Evolutionary conservation across 2,329 filamentous ascomycete species (phyloP), one percentile per base, ranked within the genome.

Genomic region (Colletotrichum viniferum): DNA sequence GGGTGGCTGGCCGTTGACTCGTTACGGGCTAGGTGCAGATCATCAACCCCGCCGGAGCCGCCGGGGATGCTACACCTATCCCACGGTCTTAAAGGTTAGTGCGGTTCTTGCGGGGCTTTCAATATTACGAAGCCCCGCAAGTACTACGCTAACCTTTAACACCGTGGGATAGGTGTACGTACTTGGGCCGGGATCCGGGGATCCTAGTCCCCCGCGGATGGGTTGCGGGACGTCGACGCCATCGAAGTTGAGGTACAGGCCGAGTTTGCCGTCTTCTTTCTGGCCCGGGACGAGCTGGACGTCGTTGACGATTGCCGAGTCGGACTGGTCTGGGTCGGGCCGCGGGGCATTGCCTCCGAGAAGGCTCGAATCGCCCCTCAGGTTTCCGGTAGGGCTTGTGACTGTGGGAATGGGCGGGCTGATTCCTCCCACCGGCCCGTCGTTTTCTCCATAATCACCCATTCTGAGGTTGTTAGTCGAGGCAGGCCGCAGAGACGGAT

Each of bases 201-300:
- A 84, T 14, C 90, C 90, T 13, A 78, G 82, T 14, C 78, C 80
- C 5, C 90, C 90, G 8, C 90, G 87, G 58, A 91, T 87, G 2
- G 90, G 90, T 79, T 92, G 88, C 0, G 90, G 90, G 43, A 86
- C 85, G 5, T 88, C 83, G 32, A 86, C 85, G 69, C 86, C 82
- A 65, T 88, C 85, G 77, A 92, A 90, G 80, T 92, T 86, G 1
- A 92, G 85, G 71, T 87, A 90, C 3, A 87, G 79, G 1, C 90
- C 91, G 16, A 90, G 82, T 12, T 88, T 82, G 1, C 85, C 83
- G 63, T 89, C 85, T 0, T 87, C 87, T 2, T 86, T 86, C 78
- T 92, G 90, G 0, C 88, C 89, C 1, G 84, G 81, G 12, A 89
- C 87, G 12, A 88, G 84, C 48, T 87, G 77, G 1, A 84, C 82